Evolutionary conservation across 306 rosid genomes (phyloP).

Genomic region (Rosa chinensis): DNA sequence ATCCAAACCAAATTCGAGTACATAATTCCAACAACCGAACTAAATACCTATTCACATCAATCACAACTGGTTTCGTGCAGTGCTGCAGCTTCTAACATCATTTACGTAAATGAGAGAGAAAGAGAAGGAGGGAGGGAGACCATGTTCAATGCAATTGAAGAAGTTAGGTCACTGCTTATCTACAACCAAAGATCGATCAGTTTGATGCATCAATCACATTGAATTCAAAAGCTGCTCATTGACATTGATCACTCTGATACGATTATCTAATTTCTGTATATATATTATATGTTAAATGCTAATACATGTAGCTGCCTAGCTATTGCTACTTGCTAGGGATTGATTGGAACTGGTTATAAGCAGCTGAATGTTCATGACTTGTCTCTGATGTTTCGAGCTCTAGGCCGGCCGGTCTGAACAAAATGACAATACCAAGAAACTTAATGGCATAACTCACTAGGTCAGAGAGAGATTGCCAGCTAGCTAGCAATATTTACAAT

Average conservation of each 20-base stretch:
- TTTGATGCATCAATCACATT: not conserved
- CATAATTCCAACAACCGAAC: constrained; percentile 4
- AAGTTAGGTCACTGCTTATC: constrained; percentile 1
- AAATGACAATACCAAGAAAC: not conserved
- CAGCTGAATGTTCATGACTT: constrained; percentile 1
- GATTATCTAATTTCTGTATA: not conserved
- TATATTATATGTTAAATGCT: not conserved
- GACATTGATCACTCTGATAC: not conserved
- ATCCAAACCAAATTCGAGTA: not conserved
- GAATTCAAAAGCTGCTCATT: not conserved
- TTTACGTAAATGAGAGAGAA: not conserved
- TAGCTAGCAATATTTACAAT: not conserved
- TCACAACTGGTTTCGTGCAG: constrained; percentile 11
- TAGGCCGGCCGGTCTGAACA: not conserved
- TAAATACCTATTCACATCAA: constrained; percentile 12
- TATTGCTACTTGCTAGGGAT: not conserved
- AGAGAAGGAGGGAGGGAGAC: not conserved
- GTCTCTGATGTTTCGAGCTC: not conserved
- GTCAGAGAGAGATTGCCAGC: not conserved
- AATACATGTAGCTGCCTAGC: not conserved
- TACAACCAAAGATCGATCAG: not conserved
- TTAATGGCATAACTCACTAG: not conserved
- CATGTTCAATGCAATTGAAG: not conserved
- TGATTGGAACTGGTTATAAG: not conserved
- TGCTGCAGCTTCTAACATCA: not conserved